Evolutionary conservation across 225 moss, liverwort and hornwort species (phyloP), one percentile per base, ranked within the genome.

Genomic region (Antitrichia curtipendula): DNA sequence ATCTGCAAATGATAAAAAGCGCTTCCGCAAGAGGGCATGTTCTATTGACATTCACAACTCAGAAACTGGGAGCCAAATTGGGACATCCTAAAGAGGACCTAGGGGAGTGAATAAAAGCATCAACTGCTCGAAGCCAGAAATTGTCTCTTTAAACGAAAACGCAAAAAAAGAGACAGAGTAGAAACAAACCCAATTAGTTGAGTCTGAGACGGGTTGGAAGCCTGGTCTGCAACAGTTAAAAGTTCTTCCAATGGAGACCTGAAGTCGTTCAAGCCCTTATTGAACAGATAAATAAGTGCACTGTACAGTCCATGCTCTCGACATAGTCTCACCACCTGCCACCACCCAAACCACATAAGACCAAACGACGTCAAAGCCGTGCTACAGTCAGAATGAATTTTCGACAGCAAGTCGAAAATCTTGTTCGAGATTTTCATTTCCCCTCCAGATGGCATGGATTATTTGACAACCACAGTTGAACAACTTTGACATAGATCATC

Each of bases 211-310:
- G 88, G 84, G 86, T 93, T 82, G 86, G 90, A 87, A 82, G 94
- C 94, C 60, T 93, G 92, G 86, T 97, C 96, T 84, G 99, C 96
- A 81, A 99, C 96, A 84, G 91, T 95, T 91, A 97, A 87, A 82
- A 99, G 96, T 90, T 99, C 99, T 93, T 99, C 99, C 68, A 99
- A 88, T 31, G 99, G 99, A 86, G 97, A 97, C 89, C 92, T 93
- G 85, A 96, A 99, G 88, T 99, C 99, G 88, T 99, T 94, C 78
- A 99, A 95, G 86, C 99, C 99, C 82, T 94, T 97, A 86, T 94
- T 99, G 96, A 96, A 99, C 49, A 99, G 58, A 89, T 99, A 99
- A 86, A 99, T 99, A 75, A 99, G 92, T 61, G 99, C 99, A 93
- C 97, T 99, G 78, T 99, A 99, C 82, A 99, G 88, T 59, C 96